Conservation (phyloP, 768 basidiomycete species). For the Psilocybe cyanescens region DNA sequence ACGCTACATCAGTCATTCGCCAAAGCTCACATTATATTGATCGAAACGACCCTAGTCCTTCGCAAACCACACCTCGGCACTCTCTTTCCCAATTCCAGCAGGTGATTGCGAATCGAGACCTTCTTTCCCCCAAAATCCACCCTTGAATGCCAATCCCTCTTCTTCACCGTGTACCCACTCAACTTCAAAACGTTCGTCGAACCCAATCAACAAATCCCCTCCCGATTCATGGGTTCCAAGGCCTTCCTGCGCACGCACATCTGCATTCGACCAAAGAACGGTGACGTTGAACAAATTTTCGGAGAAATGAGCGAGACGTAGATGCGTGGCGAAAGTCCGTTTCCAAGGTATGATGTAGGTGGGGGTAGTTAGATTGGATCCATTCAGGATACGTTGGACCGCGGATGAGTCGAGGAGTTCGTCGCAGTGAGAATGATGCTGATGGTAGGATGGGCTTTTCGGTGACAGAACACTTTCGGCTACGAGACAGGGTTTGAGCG, state of each 20-base stretch:
- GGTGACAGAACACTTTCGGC: conserved; percentile 11
- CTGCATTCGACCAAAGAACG: conserved; percentile 39
- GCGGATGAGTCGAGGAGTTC: conserved; percentile 25
- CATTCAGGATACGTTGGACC: conserved; percentile 33
- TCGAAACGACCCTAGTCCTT: not conserved
- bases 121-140: conserved; percentile 40
- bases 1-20: too few species aligned
- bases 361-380: conserved; percentile 27
- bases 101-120: conserved; percentile 30
- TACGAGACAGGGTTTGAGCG: conserved; percentile 37
- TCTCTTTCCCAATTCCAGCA: conserved; percentile 26
- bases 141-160: conserved; percentile 34
- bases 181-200: conserved; percentile 36
- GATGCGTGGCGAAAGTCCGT: conserved; percentile 38
- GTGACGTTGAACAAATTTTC: conserved; percentile 43
- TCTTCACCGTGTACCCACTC: conserved; percentile 35
- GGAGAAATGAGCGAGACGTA: conserved; percentile 39
- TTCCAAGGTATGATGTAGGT: conserved; percentile 39
- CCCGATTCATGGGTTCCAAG: conserved; percentile 1
- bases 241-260: conserved; percentile 31
- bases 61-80: conserved; percentile 34
- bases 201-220: conserved; percentile 33
- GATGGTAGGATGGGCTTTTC: too few species aligned
- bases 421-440: conserved; percentile 22
- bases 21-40: too few species aligned